These are phyloP conservation scores for Cyclocybe aegerita DNA, from an alignment of 768 basidiomycete genomes.

Conservation along the genomic window DNA sequence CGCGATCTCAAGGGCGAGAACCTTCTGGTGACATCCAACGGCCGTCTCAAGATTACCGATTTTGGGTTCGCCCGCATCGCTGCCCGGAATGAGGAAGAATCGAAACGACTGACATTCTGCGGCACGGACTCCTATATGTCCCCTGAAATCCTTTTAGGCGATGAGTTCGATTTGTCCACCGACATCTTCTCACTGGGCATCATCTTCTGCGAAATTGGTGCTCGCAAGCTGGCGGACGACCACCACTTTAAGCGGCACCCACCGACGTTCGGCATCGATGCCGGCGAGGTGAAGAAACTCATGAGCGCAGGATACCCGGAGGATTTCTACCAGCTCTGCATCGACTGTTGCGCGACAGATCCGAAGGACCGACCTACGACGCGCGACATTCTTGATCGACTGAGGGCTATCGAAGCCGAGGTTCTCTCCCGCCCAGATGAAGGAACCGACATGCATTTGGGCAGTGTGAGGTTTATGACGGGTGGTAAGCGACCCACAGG, in stretches of 20 bases:
- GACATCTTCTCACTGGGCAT: conserved; percentile 94
- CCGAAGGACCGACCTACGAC: conserved; percentile 75
- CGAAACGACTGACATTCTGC: conserved; percentile 80
- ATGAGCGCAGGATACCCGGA: conserved; percentile 78
- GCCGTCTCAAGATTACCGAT: conserved; percentile 96
- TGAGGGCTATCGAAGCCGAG: conserved; percentile 82
- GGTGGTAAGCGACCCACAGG: conserved; percentile 56
- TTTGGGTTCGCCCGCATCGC: conserved; percentile 97
- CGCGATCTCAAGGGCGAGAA: conserved; percentile 98
- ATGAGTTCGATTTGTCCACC: conserved; percentile 90
- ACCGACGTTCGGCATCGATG: conserved; percentile 78
- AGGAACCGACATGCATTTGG: conserved; percentile 72
- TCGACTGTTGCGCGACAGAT: conserved; percentile 72
- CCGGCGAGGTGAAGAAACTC: conserved; percentile 63
- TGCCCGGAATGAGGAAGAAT: conserved; percentile 88
- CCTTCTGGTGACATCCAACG: conserved; percentile 90
- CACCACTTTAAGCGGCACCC: conserved; percentile 72
- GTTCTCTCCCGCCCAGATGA: conserved; percentile 68
- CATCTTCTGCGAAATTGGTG: conserved; percentile 89
- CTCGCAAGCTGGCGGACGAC: conserved; percentile 84
- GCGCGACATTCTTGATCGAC: conserved; percentile 72
- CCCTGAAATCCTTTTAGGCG: conserved; percentile 89
- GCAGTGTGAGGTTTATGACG: conserved; percentile 82
- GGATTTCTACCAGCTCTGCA: conserved; percentile 70
- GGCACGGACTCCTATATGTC: conserved; percentile 97